Percentiles rank a stretch among this genome's conserved stretches.
Evolutionary conservation across 1,284 basidiomycete species (phyloP).

Genomic region (Sporisorium sorghi): DNA sequence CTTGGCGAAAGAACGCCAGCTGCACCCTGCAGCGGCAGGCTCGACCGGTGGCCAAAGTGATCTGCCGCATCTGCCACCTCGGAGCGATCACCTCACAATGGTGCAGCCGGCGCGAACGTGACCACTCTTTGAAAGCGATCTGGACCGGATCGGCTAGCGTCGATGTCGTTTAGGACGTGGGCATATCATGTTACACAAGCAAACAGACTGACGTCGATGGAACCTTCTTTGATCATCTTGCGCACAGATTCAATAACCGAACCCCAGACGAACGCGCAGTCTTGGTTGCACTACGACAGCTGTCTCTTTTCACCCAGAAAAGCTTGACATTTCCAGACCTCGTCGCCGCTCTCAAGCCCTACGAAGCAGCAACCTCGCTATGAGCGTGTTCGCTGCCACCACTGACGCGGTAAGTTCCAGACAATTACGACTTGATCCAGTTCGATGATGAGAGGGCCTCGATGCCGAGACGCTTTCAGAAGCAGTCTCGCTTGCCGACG

Average conservation of each 20-base stretch:
- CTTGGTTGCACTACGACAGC: slow-evolving; percentile 23
- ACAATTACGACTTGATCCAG: neutral
- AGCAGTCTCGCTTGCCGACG: neutral
- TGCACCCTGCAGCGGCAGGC: neutral
- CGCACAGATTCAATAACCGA: neutral
- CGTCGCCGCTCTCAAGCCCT: no score
- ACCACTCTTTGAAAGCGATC: no score
- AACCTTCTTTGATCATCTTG: neutral
- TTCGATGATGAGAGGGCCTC: slow-evolving; percentile 13
- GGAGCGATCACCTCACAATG: neutral
- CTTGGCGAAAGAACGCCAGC: neutral
- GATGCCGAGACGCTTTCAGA: neutral
- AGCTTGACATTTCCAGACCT: neutral
- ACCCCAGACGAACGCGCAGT: neutral
- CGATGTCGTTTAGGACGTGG: neutral
- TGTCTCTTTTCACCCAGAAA: slow-evolving; percentile 8
- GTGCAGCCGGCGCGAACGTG: neutral
- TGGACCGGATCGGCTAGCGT: no score
- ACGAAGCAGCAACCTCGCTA: slow-evolving; percentile 3
- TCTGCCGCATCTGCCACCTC: neutral
- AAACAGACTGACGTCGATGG: slow-evolving; percentile 3
- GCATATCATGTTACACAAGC: neutral
- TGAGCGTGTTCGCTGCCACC: slow-evolving; percentile 9
- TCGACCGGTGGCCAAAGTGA: neutral
- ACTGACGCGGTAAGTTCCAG: slow-evolving; percentile 24